Percentiles rank a stretch among this genome's conserved stretches.
Conservation (phyloP, 345 rosid genomes). For the Eucalyptus caleyi region DNA sequence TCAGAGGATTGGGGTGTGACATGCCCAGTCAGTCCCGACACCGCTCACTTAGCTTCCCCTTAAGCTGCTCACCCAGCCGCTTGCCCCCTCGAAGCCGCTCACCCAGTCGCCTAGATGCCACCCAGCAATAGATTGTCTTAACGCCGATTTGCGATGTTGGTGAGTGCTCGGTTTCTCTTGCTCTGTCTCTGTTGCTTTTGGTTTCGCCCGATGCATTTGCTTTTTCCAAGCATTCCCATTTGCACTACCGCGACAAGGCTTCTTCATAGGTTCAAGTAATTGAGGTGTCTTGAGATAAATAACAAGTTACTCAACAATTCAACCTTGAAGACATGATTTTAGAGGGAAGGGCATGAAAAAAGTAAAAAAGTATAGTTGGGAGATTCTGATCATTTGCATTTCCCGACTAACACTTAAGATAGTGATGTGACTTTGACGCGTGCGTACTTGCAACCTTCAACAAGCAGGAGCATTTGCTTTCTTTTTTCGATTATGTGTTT, state of each 20-base stretch:
- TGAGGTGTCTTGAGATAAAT: not conserved
- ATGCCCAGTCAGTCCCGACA: fast-evolving
- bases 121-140: too few relatives aligned
- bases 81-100: too few relatives aligned
- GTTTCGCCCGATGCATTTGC: too few relatives aligned
- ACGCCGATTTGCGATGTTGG: fast-evolving
- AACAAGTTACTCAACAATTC: not conserved
- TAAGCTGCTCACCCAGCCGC: too few relatives aligned
- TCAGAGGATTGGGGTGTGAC: too few relatives aligned
- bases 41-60: too few relatives aligned
- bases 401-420: not conserved
- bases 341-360: not conserved
- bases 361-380: not conserved
- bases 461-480: not conserved
- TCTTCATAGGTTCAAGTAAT: not conserved
- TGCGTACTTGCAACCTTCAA: not conserved
- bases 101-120: fast-evolving
- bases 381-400: not conserved
- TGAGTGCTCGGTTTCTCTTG: too few relatives aligned
- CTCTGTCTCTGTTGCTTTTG: too few relatives aligned
- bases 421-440: not conserved
- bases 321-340: not conserved
- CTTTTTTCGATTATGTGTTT: not conserved
- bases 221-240: too few relatives aligned
- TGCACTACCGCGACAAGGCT: not conserved